Conservation (phyloP, 1,284 basidiomycete genomes). For the Coriolopsis trogii region DNA sequence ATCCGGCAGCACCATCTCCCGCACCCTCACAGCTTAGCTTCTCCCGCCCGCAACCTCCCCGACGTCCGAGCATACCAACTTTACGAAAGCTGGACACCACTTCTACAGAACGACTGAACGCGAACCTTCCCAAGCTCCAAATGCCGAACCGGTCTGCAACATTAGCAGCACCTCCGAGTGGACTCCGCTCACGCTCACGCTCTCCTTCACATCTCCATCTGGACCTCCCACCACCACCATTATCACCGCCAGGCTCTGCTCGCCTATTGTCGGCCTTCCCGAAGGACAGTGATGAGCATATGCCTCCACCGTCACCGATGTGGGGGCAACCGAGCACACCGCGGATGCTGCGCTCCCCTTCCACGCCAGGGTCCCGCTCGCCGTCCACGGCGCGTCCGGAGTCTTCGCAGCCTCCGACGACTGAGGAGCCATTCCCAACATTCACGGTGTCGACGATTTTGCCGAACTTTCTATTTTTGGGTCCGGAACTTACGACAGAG, state of each 20-base stretch:
- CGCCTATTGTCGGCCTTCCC: slow-evolving; percentile 34
- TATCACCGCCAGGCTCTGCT: slow-evolving; percentile 57
- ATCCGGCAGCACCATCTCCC: slow-evolving; percentile 55
- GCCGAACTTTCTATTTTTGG: slow-evolving; percentile 88
- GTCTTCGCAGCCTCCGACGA: slow-evolving; percentile 52
- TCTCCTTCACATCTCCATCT: slow-evolving; percentile 68
- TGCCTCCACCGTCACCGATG: slow-evolving; percentile 38
- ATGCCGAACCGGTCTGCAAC: slow-evolving; percentile 59
- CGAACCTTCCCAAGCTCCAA: slow-evolving; percentile 56
- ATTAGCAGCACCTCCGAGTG: slow-evolving; percentile 49
- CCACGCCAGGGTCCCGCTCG: slow-evolving; percentile 44
- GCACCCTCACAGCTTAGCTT: slow-evolving; percentile 66
- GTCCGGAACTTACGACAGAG: slow-evolving; percentile 79
- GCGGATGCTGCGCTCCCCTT: slow-evolving; percentile 31
- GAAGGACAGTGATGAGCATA: slow-evolving; percentile 21
- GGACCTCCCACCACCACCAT: slow-evolving; percentile 53
- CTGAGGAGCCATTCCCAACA: slow-evolving; percentile 56
- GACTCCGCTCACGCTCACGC: slow-evolving; percentile 44
- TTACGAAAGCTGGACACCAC: slow-evolving; percentile 61
- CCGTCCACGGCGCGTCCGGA: slow-evolving; percentile 63
- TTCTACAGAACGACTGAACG: slow-evolving; percentile 53
- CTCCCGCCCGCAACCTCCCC: slow-evolving; percentile 52
- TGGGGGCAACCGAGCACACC: slow-evolving; percentile 25
- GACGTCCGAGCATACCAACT: slow-evolving; percentile 64
- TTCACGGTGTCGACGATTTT: slow-evolving; percentile 88